A percentile compares a stretch with the other conserved stretches of the same genome.
phyloP scores from a whole-genome alignment of 495 filamentous ascomycete genomes.

The Hypoxylon fragiforme region DNA sequence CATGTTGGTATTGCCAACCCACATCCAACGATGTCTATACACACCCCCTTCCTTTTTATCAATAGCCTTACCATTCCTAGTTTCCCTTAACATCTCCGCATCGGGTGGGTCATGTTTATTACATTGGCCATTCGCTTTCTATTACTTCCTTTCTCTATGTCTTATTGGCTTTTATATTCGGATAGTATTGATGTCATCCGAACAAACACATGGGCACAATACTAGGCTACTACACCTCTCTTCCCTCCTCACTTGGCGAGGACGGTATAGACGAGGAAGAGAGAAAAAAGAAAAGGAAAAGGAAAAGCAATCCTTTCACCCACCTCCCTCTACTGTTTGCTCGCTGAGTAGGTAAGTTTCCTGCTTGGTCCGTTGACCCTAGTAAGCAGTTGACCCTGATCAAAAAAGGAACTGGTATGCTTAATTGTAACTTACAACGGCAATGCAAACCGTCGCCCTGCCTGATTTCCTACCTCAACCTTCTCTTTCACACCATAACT shows the following conservation, averaged over 20 bases:
- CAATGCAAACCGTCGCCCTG: conserved; percentile 17
- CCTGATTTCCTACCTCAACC: neutral
- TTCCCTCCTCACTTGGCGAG: conserved; percentile 7
- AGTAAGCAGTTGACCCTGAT: conserved; percentile 30
- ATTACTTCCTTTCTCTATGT: conserved; percentile 7
- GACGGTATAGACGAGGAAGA: conserved; percentile 7
- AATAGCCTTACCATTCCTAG: conserved; percentile 12
- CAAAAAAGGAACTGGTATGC: conserved; percentile 20
- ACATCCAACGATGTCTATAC: conserved; percentile 15
- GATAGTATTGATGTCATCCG: conserved; percentile 13
- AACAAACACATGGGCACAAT: conserved; percentile 12
- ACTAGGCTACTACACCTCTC: conserved; percentile 13
- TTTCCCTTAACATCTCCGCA: conserved; percentile 7
- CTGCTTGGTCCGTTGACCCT: conserved; percentile 19
- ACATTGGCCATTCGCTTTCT: conserved; percentile 14
- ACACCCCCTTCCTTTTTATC: conserved; percentile 24
- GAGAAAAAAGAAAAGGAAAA: conserved; percentile 6
- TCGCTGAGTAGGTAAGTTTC: conserved; percentile 24
- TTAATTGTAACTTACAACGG: conserved; percentile 29
- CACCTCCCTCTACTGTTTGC: conserved; percentile 4
- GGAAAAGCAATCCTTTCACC: conserved; percentile 24
- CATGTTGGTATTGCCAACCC: conserved; percentile 19
- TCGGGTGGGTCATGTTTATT: conserved; percentile 17
- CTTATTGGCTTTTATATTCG: conserved; percentile 12
- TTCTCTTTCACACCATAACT: too few relatives aligned